Conservation (phyloP, 2,329 filamentous ascomycete genomes). For the Xylariaceae sp. region DNA sequence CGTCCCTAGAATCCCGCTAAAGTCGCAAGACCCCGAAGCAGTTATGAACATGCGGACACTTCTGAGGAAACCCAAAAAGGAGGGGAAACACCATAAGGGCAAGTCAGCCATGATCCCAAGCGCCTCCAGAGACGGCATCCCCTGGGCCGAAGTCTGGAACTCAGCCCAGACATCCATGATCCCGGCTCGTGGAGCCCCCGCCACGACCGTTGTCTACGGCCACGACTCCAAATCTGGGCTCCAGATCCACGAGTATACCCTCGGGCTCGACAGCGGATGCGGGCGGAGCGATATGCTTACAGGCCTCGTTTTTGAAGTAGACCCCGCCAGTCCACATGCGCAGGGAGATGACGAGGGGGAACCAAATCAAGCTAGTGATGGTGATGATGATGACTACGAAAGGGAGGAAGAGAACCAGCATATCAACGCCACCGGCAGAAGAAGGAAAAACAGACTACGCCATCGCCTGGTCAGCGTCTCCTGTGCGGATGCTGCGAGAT, state of each 20-base stretch:
- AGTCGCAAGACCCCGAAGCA: constrained; percentile 69
- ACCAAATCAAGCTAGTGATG: not conserved
- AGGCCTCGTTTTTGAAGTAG: constrained; percentile 64
- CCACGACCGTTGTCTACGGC: constrained; percentile 67
- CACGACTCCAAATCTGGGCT: constrained; percentile 76
- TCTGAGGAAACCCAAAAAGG: constrained; percentile 34
- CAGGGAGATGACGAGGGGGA: constrained; percentile 2
- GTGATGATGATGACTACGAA: not conserved
- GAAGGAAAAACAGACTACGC: constrained; percentile 5
- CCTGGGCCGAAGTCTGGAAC: constrained; percentile 66
- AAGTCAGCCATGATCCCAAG: constrained; percentile 13
- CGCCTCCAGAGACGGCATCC: constrained; percentile 46
- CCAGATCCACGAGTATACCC: constrained; percentile 59
- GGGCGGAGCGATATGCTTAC: constrained; percentile 71
- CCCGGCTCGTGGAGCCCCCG: constrained; percentile 20
- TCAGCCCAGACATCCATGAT: constrained; percentile 40
- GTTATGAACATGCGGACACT: constrained; percentile 93
- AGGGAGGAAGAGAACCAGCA: not conserved
- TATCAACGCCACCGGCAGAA: not conserved
- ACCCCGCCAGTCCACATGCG: not conserved
- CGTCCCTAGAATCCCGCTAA: constrained; percentile 67
- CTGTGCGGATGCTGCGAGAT: not conserved
- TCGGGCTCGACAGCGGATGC: constrained; percentile 83
- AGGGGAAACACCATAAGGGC: not conserved
- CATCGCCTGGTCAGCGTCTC: constrained; percentile 18